Evolutionary conservation across 108 stramenopile species (phyloP), one percentile per base, ranked within the genome.

Genomic region (Schizochytrium sp.): DNA sequence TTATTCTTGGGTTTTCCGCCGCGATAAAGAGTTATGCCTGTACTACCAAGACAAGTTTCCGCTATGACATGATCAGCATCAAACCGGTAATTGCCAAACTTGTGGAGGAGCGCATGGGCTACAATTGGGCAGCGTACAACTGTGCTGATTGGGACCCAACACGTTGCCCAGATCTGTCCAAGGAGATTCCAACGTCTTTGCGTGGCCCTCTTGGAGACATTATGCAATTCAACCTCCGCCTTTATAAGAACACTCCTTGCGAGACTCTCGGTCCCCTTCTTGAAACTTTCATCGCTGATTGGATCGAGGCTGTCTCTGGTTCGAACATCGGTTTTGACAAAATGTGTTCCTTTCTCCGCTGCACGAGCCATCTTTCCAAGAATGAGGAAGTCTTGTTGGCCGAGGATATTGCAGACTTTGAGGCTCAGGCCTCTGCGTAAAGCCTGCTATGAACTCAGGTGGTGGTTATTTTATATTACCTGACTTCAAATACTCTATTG

Each of bases 261-360:
- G 64, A 15, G 12, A 38, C 12, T 12, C 76, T 83, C 15, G 12
- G 5, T 10, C 10, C 76, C 47, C 38, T 83, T 17, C 47, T 83
- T 40, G 76, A 83, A 47, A 40, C 55, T 46, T 49, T 83, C 28
- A 47, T 83, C 8, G 76, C 50, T 28, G 76, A 83, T 53, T 83
- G 76, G 76, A 38, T 17, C n/a, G 76, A 49, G 47, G 76, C 76
- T 2, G 40, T 40, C 76, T 47, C 55, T 42, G 28, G 17, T 10
- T 0, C 47, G 50, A 40, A 7, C 45, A 38, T 83, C 50, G 76
- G 76, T 40, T 83, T 83, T 42, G 50, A 83, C 47, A 83, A 28
- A 55, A 55, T 49, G 47, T 83, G 76, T 28, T 10, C 10, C 50
- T 83, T 83, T 42, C 76, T 83, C 10, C 76, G 76, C 17, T 83